Percentiles rank a stretch among this genome's conserved stretches.
Evolutionary conservation across 2,329 filamentous ascomycete genomes (phyloP).

Genomic region (Fusarium oligoseptatum): DNA sequence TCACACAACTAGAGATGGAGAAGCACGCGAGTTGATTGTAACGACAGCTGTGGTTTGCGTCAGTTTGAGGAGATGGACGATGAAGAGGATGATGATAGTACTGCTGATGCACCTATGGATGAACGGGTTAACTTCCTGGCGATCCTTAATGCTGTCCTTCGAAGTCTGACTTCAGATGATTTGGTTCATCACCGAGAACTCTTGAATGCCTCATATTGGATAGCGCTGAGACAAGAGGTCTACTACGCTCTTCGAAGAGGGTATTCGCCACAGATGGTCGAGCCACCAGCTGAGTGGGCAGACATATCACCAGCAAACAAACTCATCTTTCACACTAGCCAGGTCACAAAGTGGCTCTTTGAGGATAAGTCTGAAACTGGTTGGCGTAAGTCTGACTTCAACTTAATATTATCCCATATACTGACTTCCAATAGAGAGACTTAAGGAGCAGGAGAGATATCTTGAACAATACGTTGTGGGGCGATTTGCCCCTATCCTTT

Average conservation of each 20-base stretch:
- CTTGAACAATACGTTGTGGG: conserved; percentile 14
- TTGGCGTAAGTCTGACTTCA: conserved; percentile 22
- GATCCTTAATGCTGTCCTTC: conserved; percentile 32
- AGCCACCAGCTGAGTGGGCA: conserved; percentile 29
- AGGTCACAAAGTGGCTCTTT: conserved; percentile 37
- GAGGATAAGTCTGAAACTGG: conserved; percentile 27
- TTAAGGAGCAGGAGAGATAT: conserved; percentile 37
- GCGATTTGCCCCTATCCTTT: conserved; percentile 20
- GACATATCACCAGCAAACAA: conserved; percentile 41
- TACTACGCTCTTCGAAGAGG: conserved; percentile 35
- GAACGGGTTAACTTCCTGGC: conserved; percentile 35
- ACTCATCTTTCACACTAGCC: conserved; percentile 35
- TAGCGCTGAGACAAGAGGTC: conserved; percentile 36
- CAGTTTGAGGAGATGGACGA: conserved; percentile 43
- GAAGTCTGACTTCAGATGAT: conserved; percentile 31
- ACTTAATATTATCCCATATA: fast-evolving
- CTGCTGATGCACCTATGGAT: background rate
- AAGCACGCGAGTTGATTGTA: conserved; percentile 30
- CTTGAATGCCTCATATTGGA: conserved; percentile 36
- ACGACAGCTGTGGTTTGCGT: conserved; percentile 31
- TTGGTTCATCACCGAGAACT: conserved; percentile 27
- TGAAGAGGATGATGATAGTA: conserved; percentile 25
- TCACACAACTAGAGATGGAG: conserved; percentile 29
- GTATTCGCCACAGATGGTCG: conserved; percentile 36
- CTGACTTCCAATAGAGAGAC: background rate